phyloP scores from a whole-genome alignment of 192 early-diverging fungal genomes.

The Coemansia sp. region DNA sequence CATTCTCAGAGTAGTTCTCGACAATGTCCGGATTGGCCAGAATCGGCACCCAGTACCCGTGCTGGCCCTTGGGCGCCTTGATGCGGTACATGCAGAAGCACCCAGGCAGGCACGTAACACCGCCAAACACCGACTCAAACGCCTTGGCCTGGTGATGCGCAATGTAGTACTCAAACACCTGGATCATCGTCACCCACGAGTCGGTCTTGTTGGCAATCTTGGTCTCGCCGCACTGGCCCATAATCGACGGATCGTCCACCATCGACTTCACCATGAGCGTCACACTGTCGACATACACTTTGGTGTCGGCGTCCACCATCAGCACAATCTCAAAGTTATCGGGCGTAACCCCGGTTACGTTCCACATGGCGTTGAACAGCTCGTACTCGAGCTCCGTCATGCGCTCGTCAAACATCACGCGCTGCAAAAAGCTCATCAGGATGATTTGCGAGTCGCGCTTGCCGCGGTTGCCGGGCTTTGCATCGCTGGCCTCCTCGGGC shows the following conservation, averaged over 20 bases:
- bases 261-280: slow-evolving; percentile 70
- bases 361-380: slow-evolving; percentile 75
- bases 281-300: slow-evolving; percentile 74
- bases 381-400: slow-evolving; percentile 84
- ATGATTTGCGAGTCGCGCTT: slow-evolving; percentile 89
- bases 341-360: slow-evolving; percentile 67
- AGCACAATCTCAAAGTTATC: slow-evolving; percentile 77
- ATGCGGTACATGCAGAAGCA: slow-evolving; percentile 89
- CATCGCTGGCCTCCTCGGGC: slow-evolving; percentile 59
- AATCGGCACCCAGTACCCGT: slow-evolving; percentile 82
- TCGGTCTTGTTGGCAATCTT: slow-evolving; percentile 81
- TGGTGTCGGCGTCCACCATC: slow-evolving; percentile 86
- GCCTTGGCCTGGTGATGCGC: slow-evolving; percentile 80
- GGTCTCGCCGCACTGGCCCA: slow-evolving; percentile 79
- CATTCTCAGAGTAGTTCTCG: slow-evolving; percentile 81
- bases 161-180: slow-evolving; percentile 88
- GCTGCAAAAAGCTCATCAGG: slow-evolving; percentile 93
- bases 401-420: slow-evolving; percentile 84
- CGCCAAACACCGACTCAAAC: slow-evolving; percentile 44
- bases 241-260: slow-evolving; percentile 69
- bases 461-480: slow-evolving; percentile 54
- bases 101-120: slow-evolving; percentile 80
- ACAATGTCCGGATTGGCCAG: slow-evolving; percentile 82
- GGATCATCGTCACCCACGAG: slow-evolving; percentile 78
- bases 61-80: slow-evolving; percentile 74